Base-by-base conservation (phyloP, 352 stramenopile species). In the Phytophthora citrophthora region DNA sequence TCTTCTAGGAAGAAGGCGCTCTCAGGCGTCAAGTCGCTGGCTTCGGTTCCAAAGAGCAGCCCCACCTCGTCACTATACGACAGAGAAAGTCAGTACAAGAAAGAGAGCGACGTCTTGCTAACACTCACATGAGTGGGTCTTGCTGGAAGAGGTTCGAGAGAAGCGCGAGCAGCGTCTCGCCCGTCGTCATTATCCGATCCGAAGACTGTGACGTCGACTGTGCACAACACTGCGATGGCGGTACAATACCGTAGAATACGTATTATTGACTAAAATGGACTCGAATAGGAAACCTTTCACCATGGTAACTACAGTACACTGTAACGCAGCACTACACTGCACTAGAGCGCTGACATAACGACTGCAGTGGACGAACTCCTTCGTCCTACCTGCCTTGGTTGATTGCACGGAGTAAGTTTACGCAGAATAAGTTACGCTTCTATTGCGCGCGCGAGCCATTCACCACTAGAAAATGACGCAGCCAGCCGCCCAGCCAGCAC, bases 21-120 rank as follows among this genome's bases (percentile, higher is more conserved):
- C 27, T 81, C 81, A 47, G 65, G 55, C 3, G 76, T 81, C 24
- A 90, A 44, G 29, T 88, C 71, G 15, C 59, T 68, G 8, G 61
- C 47, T 10, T 90, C 72, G 16, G 86, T 54, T 20, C 70, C 74
- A 53, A 91, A 88, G 18, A 95, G 59, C 31, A 93, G 63, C 0
- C 87, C 87, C 16, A 93, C 82, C 53, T 95, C 87, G 54, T 95
- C 83, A 49, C 87, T 95, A 39, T 6, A 16, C 46, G 54, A 20
- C 0, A 29, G 7, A 20, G 3, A 41, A 40, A 15, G 6, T 11
- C 24, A 10, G 9, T 51, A 12, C 23, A 46, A 11, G 41, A 12
- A n/a, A 41, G 16, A 18, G 12, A 68, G 7, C 0, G 26, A 6
- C 18, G 24, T 40, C 23, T 24, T 9, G 18, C 1, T 0, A 50